Evolutionary conservation across 1,139 yeast genomes (phyloP), one percentile per base, ranked within the genome.

Genomic region (Debaryomyces psychrophilus): DNA sequence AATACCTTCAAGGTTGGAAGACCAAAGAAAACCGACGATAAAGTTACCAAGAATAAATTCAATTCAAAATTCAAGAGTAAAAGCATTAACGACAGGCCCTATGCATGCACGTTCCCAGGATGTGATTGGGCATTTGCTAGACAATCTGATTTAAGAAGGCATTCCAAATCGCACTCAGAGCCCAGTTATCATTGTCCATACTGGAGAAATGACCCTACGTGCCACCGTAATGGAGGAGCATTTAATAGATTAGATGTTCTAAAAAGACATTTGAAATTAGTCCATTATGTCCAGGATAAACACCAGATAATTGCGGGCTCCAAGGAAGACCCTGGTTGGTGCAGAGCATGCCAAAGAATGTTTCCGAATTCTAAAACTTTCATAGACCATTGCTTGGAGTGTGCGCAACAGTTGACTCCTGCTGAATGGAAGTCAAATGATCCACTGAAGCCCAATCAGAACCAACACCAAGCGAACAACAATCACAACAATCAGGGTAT

Each of bases 151-250:
- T 76, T 83, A 52, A 71, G 85, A 37, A 73, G 90, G 46, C 92
- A 86, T 59, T 53, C 77, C 33, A 77, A 83, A 54, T 82, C 87
- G 1, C 92, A 86, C 57, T 72, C 76, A 28, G 75, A 76, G 37
- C 90, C 90, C 1, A 76, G 73, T 51, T 82, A 82, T 58, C 82
- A 79, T 53, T 86, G 93, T 60, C 92, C 93, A 1, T 86, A 76
- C 61, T 84, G 87, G 85, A 72, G 73, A 44, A 69, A 74, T 39
- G 87, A 83, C 51, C 81, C 84, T 2, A 79, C 87, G 2, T 85
- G 90, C 59, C 92, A 85, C 60, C 73, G 85, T 44, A 84, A 84
- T 51, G 87, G 86, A 9, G 90, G 90, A 4, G 79, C 87, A 0
- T 86, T 86, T 62, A 82, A 81, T 55, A 68, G 92, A 43, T 66